Conservation (phyloP, 2,329 filamentous ascomycete genomes). For the Laburnicola sp. region DNA sequence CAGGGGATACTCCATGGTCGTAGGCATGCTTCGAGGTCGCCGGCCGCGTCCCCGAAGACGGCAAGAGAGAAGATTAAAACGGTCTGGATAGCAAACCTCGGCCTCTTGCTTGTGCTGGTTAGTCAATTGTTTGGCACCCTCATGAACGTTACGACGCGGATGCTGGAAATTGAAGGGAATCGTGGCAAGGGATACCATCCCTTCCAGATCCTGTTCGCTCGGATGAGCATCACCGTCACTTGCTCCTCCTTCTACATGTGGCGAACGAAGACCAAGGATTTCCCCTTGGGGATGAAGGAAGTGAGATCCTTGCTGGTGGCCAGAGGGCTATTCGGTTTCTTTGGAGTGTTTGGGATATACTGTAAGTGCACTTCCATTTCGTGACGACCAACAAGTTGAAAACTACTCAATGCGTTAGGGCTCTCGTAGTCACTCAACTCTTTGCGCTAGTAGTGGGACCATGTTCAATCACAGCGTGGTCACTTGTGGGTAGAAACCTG, state of each 20-base stretch:
- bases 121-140: slow-evolving; percentile 79
- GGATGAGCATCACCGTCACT: slow-evolving; percentile 74
- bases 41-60: slow-evolving; percentile 23
- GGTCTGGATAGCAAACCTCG: slow-evolving; percentile 69
- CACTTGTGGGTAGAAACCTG: not conserved
- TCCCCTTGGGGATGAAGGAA: slow-evolving; percentile 68
- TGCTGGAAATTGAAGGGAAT: slow-evolving; percentile 70
- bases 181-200: slow-evolving; percentile 73
- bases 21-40: slow-evolving; percentile 30
- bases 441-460: slow-evolving; percentile 2
- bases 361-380: slow-evolving; percentile 44
- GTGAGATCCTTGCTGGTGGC: slow-evolving; percentile 69
- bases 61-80: slow-evolving; percentile 23
- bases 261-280: slow-evolving; percentile 66
- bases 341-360: slow-evolving; percentile 78
- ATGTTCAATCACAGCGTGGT: slow-evolving; percentile 17
- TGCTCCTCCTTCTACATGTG: slow-evolving; percentile 74
- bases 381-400: not conserved
- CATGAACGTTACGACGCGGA: slow-evolving; percentile 81
- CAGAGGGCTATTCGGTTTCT: slow-evolving; percentile 71
- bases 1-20: slow-evolving; percentile 15
- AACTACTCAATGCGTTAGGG: slow-evolving; percentile 3
- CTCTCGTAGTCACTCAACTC: not conserved
- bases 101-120: slow-evolving; percentile 70
- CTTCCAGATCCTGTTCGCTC: slow-evolving; percentile 74